Conservation (phyloP, 805 yeast genomes). For the Scheffersomyces stipitis region DNA sequence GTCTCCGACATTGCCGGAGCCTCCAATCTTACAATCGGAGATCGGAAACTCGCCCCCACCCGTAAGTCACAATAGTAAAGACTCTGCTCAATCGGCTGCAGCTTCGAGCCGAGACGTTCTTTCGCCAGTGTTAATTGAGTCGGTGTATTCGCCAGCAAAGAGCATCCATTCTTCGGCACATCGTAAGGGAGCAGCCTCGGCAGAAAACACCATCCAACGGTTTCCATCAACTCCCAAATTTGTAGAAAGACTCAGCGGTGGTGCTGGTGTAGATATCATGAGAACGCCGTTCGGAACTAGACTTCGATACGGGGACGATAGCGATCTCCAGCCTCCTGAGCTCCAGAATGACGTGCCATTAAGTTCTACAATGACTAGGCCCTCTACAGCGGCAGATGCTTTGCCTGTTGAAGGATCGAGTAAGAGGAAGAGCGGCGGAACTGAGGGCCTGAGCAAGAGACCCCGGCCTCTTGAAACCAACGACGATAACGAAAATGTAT, state of each 20-base stretch:
- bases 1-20: constrained; percentile 45
- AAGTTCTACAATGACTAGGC: not conserved
- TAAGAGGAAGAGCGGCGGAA: constrained; percentile 1
- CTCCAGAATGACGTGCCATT: constrained; percentile 10
- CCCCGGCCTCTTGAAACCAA: not conserved
- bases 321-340: constrained; percentile 30
- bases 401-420: constrained; percentile 3
- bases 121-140: constrained; percentile 20
- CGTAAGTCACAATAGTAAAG: constrained; percentile 2
- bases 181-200: constrained; percentile 2
- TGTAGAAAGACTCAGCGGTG: constrained; percentile 14
- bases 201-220: constrained; percentile 15
- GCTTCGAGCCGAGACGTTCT: constrained; percentile 10
- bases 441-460: not conserved
- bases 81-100: not conserved
- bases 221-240: constrained; percentile 14
- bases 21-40: constrained; percentile 41
- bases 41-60: constrained; percentile 15
- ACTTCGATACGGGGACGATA: constrained; percentile 25
- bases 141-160: constrained; percentile 18
- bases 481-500: constrained; percentile 32
- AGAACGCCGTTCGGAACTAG: constrained; percentile 26
- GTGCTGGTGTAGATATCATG: constrained; percentile 15
- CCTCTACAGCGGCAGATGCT: constrained; percentile 1
- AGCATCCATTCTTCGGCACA: constrained; percentile 2